These are phyloP conservation scores for Candida peoriensis DNA, from an alignment of 805 yeast species.

Conservation along the genomic window DNA sequence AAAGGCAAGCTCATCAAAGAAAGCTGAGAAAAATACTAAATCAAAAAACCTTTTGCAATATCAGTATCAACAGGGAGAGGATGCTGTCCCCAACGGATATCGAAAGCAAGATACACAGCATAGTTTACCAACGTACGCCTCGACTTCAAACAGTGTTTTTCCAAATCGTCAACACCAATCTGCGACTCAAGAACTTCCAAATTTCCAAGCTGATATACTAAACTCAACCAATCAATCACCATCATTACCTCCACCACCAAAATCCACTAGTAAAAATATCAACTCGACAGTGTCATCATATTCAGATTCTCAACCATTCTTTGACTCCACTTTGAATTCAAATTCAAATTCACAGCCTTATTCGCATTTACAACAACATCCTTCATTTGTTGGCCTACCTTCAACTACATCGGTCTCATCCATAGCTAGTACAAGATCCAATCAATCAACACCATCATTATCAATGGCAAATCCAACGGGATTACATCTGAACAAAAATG, in stretches of 20 bases:
- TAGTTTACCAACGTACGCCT: too few species aligned
- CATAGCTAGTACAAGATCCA: too few species aligned
- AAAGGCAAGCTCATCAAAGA: constrained; percentile 10
- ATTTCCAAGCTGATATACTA: background rate
- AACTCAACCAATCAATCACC: too few species aligned
- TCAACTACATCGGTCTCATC: background rate
- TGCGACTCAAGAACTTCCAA: too few species aligned
- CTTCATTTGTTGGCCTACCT: too few species aligned
- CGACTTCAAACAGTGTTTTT: too few species aligned
- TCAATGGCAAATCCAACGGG: too few species aligned
- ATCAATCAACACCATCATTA: background rate
- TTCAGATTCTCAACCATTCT: background rate
- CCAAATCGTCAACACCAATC: too few species aligned
- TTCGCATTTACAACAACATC: background rate
- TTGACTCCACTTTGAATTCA: background rate
- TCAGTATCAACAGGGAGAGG: too few species aligned
- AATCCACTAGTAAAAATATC: background rate
- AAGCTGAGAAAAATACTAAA: background rate
- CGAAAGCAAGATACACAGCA: too few species aligned
- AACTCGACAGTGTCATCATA: background rate
- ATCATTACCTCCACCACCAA: background rate
- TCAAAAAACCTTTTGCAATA: background rate
- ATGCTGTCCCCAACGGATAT: too few species aligned
- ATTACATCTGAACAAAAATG: constrained; percentile 16
- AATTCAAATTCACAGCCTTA: background rate